A percentile compares a stretch with the other conserved stretches of the same genome.
phyloP scores from a whole-genome alignment of 1,139 yeast species.

The Saccharomyces hybrid region DNA sequence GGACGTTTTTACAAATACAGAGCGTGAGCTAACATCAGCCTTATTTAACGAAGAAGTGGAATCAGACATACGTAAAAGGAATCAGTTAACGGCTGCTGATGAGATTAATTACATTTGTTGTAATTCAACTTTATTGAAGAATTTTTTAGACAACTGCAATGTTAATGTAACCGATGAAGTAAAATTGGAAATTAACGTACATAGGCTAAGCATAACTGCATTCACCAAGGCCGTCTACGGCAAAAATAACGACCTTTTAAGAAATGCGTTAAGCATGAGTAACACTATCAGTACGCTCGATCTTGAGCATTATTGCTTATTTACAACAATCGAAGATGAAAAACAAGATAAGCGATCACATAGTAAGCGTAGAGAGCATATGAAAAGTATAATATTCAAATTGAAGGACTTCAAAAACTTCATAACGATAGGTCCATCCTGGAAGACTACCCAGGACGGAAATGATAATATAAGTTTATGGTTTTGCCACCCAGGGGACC shows the following conservation, averaged over 20 bases:
- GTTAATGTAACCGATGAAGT: constrained; percentile 47
- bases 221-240: constrained; percentile 43
- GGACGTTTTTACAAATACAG: constrained; percentile 20
- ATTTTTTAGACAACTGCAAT: constrained; percentile 39
- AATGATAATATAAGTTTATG: constrained; percentile 36
- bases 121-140: constrained; percentile 39
- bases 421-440: constrained; percentile 33
- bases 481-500: constrained; percentile 47
- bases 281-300: constrained; percentile 45
- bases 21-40: constrained; percentile 21
- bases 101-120: constrained; percentile 38
- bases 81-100: constrained; percentile 17
- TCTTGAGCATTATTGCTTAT: constrained; percentile 31
- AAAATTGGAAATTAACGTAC: constrained; percentile 40
- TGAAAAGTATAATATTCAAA: constrained; percentile 34
- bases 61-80: constrained; percentile 11
- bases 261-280: constrained; percentile 51
- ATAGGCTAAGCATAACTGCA: constrained; percentile 43
- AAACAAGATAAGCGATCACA: constrained; percentile 14
- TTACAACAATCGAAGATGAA: constrained; percentile 19
- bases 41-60: constrained; percentile 23
- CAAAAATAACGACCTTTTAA: constrained; percentile 45
- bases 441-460: constrained; percentile 21
- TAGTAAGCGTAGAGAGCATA: constrained; percentile 13
- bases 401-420: constrained; percentile 48